These are phyloP conservation scores for Brassica napus DNA, from an alignment of 345 rosid species.

Conservation along the genomic window Da-Ae NC_063446.1:37742001-37742500, in stretches of 20 bases:
- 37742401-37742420: constrained; percentile 90
- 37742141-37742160: not conserved
- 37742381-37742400: constrained; percentile 79
- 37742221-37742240: constrained; percentile 85
- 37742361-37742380: constrained; percentile 75
- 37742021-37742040: constrained; percentile 64
- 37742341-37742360: constrained; percentile 75
- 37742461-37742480: constrained; percentile 89
- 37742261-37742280: constrained; percentile 82
- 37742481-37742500: constrained; percentile 82
- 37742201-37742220: constrained; percentile 46
- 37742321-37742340: constrained; percentile 94
- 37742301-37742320: constrained; percentile 81
- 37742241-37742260: constrained; percentile 84
- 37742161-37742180: not conserved
- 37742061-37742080: constrained; percentile 63
- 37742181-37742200: not conserved
- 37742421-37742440: constrained; percentile 83
- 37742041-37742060: constrained; percentile 60
- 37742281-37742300: constrained; percentile 79
- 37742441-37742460: constrained; percentile 79
- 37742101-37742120: constrained; percentile 67
- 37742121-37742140: constrained; percentile 39
- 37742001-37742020: constrained; percentile 62
- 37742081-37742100: constrained; percentile 59